phyloP scores from a whole-genome alignment of 2,329 filamentous ascomycete species.

The Colletotrichum musicola region DNA sequence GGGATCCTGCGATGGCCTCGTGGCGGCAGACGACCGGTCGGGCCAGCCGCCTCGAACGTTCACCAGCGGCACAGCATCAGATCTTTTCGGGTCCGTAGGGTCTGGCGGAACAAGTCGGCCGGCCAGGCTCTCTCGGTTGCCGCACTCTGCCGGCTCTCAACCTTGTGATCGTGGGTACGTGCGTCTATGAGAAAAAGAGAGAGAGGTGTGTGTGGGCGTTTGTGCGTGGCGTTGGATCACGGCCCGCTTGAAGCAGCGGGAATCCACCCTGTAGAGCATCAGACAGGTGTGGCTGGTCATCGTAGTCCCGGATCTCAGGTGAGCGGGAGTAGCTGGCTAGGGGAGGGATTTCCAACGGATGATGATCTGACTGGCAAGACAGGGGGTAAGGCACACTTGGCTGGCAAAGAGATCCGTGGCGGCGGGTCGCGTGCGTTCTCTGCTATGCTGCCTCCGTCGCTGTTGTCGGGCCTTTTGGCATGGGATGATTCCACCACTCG shows the following conservation, averaged over 20 bases:
- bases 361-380: conserved; percentile 15
- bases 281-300: conserved; percentile 8
- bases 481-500: conserved; percentile 19
- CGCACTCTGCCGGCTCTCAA: background rate
- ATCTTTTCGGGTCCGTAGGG: background rate
- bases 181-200: no score
- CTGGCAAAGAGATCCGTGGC: conserved; percentile 15
- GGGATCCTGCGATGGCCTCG: background rate
- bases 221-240: conserved; percentile 27
- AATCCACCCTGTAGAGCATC: background rate
- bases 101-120: background rate
- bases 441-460: background rate
- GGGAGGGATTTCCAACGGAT: background rate
- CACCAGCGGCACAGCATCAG: conserved; percentile 11
- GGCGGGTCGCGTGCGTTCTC: conserved; percentile 27
- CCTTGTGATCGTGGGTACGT: no score
- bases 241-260: conserved; percentile 23
- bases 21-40: background rate
- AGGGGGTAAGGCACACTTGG: background rate
- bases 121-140: background rate
- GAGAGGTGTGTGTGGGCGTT: background rate
- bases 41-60: background rate
- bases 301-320: conserved; percentile 2
- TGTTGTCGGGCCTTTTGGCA: conserved; percentile 1
- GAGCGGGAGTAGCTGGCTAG: background rate